These are phyloP conservation scores for Ramularia endophylla DNA, from an alignment of 2,329 filamentous ascomycete species.

Conservation along the genomic window DNA sequence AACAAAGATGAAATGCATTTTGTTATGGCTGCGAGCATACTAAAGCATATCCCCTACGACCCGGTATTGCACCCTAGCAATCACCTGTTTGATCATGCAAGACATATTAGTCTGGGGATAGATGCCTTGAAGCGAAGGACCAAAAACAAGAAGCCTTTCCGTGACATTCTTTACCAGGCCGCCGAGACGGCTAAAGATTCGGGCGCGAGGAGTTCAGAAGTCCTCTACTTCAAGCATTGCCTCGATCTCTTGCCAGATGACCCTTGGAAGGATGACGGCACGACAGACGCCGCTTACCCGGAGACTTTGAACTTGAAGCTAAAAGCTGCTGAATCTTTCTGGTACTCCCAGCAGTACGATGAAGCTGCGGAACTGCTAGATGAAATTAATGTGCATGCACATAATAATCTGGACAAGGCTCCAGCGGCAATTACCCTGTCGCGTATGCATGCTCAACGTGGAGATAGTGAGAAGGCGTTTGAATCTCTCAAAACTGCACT, in stretches of 20 bases:
- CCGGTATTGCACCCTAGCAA: conserved; percentile 45
- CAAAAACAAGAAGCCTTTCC: conserved; percentile 49
- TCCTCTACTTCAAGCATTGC: conserved; percentile 74
- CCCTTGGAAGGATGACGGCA: conserved; percentile 60
- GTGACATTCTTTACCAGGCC: conserved; percentile 71
- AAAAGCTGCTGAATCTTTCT: conserved; percentile 73
- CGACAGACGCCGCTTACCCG: conserved; percentile 71
- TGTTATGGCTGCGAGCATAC: conserved; percentile 73
- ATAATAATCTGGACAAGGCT: conserved; percentile 70
- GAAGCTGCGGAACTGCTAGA: conserved; percentile 64
- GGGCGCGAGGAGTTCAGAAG: conserved; percentile 73
- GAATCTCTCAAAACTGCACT: conserved; percentile 65
- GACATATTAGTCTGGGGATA: conserved; percentile 73
- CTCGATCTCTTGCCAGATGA: conserved; percentile 71
- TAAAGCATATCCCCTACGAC: conserved; percentile 62
- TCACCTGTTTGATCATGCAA: conserved; percentile 63
- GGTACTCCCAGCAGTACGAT: conserved; percentile 67
- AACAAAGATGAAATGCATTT: conserved; percentile 81
- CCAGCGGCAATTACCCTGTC: conserved; percentile 79
- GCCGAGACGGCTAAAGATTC: conserved; percentile 74
- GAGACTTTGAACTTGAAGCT: conserved; percentile 79
- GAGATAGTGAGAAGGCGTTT: conserved; percentile 65
- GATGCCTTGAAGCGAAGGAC: conserved; percentile 65
- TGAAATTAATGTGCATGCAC: conserved; percentile 64
- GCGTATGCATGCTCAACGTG: conserved; percentile 67